Percentiles rank a stretch among this genome's conserved stretches.
These are phyloP conservation scores for Trichoderma hamatum DNA, from an alignment of 2,329 filamentous ascomycete genomes.

Conservation along the genomic window DNA sequence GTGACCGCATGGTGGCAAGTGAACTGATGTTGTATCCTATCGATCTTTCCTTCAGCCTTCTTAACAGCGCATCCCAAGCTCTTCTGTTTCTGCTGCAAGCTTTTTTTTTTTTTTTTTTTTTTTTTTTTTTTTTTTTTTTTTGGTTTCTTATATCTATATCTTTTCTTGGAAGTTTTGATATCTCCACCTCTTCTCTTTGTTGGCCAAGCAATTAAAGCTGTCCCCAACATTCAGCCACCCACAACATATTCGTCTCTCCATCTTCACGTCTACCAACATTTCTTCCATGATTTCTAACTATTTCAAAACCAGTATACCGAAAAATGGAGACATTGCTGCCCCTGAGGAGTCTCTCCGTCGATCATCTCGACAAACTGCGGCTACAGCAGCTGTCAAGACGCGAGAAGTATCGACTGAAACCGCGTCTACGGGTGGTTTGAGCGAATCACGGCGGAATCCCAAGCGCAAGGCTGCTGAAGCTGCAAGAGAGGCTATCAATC, in stretches of 20 bases:
- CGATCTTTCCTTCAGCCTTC: background rate
- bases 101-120: background rate
- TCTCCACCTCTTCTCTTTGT: background rate
- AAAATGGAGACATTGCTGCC: background rate
- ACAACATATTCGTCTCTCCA: background rate
- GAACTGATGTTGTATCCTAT: background rate
- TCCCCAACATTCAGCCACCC: background rate
- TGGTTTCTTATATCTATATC: too few relatives aligned
- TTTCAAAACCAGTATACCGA: background rate
- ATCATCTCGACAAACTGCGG: slow-evolving; percentile 9
- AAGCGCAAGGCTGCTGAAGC: slow-evolving; percentile 50
- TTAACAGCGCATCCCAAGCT: background rate
- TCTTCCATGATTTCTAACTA: background rate
- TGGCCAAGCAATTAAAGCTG: background rate
- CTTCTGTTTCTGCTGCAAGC: background rate
- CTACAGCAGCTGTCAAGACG: background rate
- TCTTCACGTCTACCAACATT: background rate
- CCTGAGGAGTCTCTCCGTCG: slow-evolving; percentile 18
- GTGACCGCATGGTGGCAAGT: background rate
- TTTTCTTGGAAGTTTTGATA: background rate
- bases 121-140: too few relatives aligned
- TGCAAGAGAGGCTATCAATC: slow-evolving; percentile 35
- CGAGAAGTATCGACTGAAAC: slow-evolving; percentile 4
- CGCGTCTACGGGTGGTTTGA: slow-evolving; percentile 27
- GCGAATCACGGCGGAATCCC: slow-evolving; percentile 42